Percentiles rank a stretch among this genome's conserved stretches.
Evolutionary conservation across 306 rosid genomes (phyloP).

Genomic region (Begonia loranthoides): DNA sequence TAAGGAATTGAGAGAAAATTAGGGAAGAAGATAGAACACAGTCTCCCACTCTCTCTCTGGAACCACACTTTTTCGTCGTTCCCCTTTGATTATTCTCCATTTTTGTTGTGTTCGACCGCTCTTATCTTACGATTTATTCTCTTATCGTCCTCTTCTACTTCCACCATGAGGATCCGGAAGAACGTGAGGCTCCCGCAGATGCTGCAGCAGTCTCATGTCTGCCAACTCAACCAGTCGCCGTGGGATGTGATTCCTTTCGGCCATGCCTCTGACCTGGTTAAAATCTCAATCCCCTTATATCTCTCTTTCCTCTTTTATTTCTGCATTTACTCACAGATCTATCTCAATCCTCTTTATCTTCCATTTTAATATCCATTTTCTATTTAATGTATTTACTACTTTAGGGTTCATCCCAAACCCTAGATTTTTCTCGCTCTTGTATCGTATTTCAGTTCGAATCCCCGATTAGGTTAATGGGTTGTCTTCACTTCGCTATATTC

Average conservation of each 20-base stretch:
- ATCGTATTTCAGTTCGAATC: conserved; percentile 5
- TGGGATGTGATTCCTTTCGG: conserved; percentile 73
- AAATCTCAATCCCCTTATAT: conserved; percentile 6
- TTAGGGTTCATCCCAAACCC: conserved; percentile 40
- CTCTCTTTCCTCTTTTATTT: conserved; percentile 1
- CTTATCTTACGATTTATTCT: too few relatives aligned
- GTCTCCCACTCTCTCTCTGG: too few relatives aligned
- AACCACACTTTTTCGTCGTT: too few relatives aligned
- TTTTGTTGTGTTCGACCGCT: too few relatives aligned
- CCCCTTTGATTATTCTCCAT: too few relatives aligned
- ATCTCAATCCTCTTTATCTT: not conserved
- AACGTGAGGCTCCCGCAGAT: conserved; percentile 43
- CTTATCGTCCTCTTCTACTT: too few relatives aligned
- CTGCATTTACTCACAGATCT: conserved; percentile 31
- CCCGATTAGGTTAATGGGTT: conserved; percentile 34
- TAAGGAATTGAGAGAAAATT: too few relatives aligned
- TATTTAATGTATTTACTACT: not conserved
- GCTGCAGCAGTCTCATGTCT: conserved; percentile 37
- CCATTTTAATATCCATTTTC: not conserved
- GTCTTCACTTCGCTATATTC: conserved; percentile 18
- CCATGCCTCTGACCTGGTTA: conserved; percentile 37
- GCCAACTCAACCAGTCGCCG: conserved; percentile 75
- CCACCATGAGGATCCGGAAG: conserved; percentile 71
- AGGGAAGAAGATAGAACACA: too few relatives aligned
- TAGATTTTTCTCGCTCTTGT: conserved; percentile 10